Evolutionary conservation across 148 eudicot genomes (phyloP).

Genomic region (Camellia granthamiana): DNA sequence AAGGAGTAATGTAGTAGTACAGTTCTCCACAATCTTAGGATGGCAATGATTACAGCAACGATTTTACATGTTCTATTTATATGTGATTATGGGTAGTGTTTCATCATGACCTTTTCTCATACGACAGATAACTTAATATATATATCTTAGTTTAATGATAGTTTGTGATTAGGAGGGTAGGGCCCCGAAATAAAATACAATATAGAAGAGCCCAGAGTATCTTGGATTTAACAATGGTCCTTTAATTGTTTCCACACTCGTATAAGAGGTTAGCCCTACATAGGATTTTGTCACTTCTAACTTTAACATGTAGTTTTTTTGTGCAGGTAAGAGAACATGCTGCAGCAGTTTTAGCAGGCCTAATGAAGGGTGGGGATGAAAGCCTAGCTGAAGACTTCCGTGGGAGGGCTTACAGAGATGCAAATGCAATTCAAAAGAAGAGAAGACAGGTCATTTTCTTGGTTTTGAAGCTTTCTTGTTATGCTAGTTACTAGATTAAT

Average conservation of each 20-base stretch:
- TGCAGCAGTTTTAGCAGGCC: slow-evolving; percentile 94
- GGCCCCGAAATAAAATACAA: not conserved
- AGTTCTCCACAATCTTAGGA: not conserved
- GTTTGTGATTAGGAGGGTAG: slow-evolving; percentile 2
- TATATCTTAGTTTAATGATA: not conserved
- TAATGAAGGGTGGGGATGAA: slow-evolving; percentile 91
- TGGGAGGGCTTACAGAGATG: slow-evolving; percentile 71
- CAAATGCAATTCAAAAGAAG: slow-evolving; percentile 50
- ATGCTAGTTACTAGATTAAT: not conserved
- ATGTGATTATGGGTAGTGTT: not conserved
- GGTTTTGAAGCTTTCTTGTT: slow-evolving; percentile 2
- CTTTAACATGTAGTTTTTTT: slow-evolving; percentile 8
- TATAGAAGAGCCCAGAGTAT: not conserved
- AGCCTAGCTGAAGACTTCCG: slow-evolving; percentile 67
- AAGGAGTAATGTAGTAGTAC: not conserved
- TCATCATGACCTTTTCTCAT: not conserved
- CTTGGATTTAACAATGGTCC: slow-evolving; percentile 13
- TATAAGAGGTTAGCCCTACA: no score
- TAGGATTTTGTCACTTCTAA: no score
- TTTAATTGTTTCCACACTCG: not conserved
- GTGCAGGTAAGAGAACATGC: slow-evolving; percentile 97
- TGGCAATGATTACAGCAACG: not conserved
- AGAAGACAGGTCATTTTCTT: slow-evolving; percentile 65
- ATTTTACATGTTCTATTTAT: not conserved
- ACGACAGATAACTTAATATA: not conserved